A percentile compares a stretch with the other conserved stretches of the same genome.
Evolutionary conservation across 306 rosid genomes (phyloP).

Genomic region (Phaseolus lunatus): DNA sequence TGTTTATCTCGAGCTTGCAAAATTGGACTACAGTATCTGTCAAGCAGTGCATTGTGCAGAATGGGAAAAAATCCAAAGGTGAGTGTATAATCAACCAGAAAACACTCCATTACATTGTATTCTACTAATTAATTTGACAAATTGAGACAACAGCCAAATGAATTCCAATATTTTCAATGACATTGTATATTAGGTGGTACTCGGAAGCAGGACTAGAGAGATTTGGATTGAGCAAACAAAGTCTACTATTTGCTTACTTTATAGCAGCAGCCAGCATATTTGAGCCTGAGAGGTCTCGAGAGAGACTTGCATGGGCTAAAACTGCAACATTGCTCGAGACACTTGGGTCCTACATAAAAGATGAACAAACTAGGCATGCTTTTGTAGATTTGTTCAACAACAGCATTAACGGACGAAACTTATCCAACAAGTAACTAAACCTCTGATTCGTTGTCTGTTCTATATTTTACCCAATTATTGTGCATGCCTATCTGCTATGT

Average conservation of each 20-base stretch:
- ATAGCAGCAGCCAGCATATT: conserved; percentile 71
- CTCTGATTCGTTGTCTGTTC: not conserved
- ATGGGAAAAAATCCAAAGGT: conserved; percentile 76
- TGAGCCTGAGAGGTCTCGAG: conserved; percentile 73
- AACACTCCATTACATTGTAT: not conserved
- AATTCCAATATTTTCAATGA: not conserved
- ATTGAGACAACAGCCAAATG: not conserved
- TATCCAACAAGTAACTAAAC: conserved; percentile 38
- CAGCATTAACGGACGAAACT: conserved; percentile 18
- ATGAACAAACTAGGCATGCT: conserved; percentile 43
- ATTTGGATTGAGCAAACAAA: conserved; percentile 63
- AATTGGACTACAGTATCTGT: conserved; percentile 76
- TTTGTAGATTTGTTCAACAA: conserved; percentile 58
- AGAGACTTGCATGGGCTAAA: conserved; percentile 82
- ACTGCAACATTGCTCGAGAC: conserved; percentile 56
- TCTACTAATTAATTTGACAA: not conserved
- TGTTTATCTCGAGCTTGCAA: conserved; percentile 76
- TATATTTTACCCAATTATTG: not conserved
- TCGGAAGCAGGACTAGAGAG: conserved; percentile 58
- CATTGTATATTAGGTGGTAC: conserved; percentile 67
- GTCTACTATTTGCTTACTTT: conserved; percentile 62
- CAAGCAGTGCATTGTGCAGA: conserved; percentile 69
- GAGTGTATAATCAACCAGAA: not conserved
- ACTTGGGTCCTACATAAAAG: conserved; percentile 47
- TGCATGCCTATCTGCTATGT: not conserved